These are phyloP conservation scores for Schizochytrium sp. DNA, from an alignment of 108 stramenopile genomes.

Conservation along the genomic window DNA sequence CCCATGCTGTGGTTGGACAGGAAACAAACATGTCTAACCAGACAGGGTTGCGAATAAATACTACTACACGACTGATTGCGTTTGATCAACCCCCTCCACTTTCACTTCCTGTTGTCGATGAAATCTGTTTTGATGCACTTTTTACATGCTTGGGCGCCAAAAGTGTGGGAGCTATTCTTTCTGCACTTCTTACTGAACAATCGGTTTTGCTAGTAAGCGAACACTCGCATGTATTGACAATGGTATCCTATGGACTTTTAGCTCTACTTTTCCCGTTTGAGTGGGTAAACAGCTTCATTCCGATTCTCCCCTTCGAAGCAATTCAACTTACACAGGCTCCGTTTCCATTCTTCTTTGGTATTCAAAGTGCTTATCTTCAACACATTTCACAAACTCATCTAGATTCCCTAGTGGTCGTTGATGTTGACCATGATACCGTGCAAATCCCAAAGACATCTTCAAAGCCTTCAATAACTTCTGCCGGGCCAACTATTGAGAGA, in stretches of 20 bases:
- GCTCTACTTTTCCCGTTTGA: constrained; percentile 18
- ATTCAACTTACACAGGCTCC: constrained; percentile 8
- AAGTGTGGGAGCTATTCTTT: not conserved
- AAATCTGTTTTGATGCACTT: constrained; percentile 57
- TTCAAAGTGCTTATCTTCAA: not conserved
- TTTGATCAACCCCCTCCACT: not conserved
- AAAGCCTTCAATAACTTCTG: too few species aligned
- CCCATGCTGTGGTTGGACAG: not conserved
- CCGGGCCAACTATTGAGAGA: too few species aligned
- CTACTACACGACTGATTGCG: not conserved
- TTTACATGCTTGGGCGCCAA: constrained; percentile 1
- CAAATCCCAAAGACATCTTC: not conserved
- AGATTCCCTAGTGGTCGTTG: not conserved
- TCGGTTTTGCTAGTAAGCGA: constrained; percentile 37
- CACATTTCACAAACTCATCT: not conserved
- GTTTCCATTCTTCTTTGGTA: constrained; percentile 37
- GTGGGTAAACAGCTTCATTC: constrained; percentile 31
- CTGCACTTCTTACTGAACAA: constrained; percentile 12
- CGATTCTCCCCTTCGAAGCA: constrained; percentile 5
- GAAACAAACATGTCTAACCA: not conserved
- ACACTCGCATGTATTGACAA: constrained; percentile 34
- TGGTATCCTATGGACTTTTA: constrained; percentile 12
- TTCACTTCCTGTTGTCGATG: constrained; percentile 50
- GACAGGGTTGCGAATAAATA: not conserved
- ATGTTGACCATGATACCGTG: constrained; percentile 23